Percentiles rank a stretch among this genome's conserved stretches.
These are phyloP conservation scores for Sclerotinia sclerotiorum DNA, from an alignment of 2,329 filamentous ascomycete genomes.

Conservation along the genomic window DNA sequence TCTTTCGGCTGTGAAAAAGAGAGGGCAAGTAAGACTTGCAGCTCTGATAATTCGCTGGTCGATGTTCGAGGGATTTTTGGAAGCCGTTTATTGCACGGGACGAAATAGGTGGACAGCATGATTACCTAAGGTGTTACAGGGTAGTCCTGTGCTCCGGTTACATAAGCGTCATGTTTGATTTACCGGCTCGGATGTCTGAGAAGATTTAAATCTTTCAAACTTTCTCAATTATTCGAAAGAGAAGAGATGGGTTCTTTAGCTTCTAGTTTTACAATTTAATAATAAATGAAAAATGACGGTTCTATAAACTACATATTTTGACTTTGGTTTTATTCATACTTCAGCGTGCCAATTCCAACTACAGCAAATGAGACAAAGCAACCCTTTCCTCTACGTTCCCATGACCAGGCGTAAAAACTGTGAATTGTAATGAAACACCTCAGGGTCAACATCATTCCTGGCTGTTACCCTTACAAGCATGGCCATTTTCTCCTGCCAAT, in stretches of 20 bases:
- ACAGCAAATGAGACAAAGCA: neutral
- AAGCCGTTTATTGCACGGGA: conserved; percentile 14
- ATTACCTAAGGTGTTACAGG: conserved; percentile 7
- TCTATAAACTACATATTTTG: neutral
- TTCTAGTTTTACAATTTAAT: neutral
- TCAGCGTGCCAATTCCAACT: neutral
- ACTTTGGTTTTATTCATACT: neutral
- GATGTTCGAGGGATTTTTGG: conserved; percentile 11
- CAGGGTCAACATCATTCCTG: conserved; percentile 11
- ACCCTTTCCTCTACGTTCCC: neutral
- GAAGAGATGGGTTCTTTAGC: neutral
- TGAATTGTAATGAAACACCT: conserved; percentile 6
- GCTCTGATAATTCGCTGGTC: conserved; percentile 10
- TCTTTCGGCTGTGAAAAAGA: conserved; percentile 24
- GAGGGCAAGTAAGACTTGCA: conserved; percentile 13
- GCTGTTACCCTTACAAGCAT: conserved; percentile 14
- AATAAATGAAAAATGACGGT: neutral
- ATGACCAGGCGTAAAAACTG: conserved; percentile 15
- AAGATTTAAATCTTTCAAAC: neutral
- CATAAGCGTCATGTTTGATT: neutral
- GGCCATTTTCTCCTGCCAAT: conserved; percentile 16
- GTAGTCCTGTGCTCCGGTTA: neutral
- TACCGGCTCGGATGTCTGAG: neutral
- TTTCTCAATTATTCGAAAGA: neutral
- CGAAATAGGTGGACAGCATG: conserved; percentile 7